Percentiles rank a stretch among this genome's conserved stretches.
Conservation (phyloP, 192 early-diverging fungal species). For the Entrophospora sp. region DNA sequence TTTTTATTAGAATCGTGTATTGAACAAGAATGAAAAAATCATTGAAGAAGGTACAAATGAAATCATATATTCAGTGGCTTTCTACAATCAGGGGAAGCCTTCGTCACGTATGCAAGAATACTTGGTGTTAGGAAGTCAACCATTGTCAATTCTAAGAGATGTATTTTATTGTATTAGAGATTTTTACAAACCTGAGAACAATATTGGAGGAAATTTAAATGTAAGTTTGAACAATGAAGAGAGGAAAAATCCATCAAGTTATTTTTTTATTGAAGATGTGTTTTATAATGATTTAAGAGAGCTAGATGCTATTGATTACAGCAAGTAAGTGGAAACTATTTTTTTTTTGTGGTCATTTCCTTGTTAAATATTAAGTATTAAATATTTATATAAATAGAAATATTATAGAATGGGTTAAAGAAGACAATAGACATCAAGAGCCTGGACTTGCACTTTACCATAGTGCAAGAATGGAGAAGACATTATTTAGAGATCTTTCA, state of each 20-base stretch:
- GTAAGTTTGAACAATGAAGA: constrained; percentile 40
- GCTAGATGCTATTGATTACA: constrained; percentile 54
- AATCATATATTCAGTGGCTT: constrained; percentile 49
- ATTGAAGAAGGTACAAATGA: constrained; percentile 13
- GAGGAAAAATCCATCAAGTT: constrained; percentile 53
- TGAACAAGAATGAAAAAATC: background rate
- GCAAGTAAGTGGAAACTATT: constrained; percentile 31
- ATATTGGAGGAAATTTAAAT: no score
- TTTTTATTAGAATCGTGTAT: background rate
- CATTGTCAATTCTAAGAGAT: constrained; percentile 57
- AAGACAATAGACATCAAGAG: constrained; percentile 38
- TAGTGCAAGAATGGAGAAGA: constrained; percentile 49
- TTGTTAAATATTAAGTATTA: background rate
- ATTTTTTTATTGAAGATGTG: constrained; percentile 66
- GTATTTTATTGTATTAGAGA: constrained; percentile 62
- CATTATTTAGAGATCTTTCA: constrained; percentile 51
- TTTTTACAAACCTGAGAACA: constrained; percentile 47
- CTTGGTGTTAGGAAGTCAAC: constrained; percentile 59
- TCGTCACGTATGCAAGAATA: constrained; percentile 51
- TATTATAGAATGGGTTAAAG: constrained; percentile 64
- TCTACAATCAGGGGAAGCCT: constrained; percentile 51
- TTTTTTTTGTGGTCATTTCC: background rate
- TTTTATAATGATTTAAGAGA: constrained; percentile 68
- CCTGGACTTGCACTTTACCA: constrained; percentile 39
- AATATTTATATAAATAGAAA: constrained; percentile 25